Evolutionary conservation across 2,329 filamentous ascomycete species (phyloP).

Genomic region (Stylonectria norvegica): DNA sequence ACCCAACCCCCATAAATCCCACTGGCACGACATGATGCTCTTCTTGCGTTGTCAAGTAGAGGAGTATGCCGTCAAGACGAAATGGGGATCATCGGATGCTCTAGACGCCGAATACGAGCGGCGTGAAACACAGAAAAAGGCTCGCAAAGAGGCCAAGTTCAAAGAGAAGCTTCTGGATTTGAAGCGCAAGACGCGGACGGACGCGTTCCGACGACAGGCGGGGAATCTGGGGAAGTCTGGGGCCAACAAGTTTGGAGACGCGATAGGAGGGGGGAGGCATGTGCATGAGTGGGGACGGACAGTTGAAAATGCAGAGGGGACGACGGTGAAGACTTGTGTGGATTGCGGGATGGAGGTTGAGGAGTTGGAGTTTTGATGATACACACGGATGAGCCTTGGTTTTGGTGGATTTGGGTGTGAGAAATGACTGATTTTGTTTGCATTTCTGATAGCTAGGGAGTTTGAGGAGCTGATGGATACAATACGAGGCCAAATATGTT

Average conservation of each 20-base stretch:
- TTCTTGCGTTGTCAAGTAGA: slow-evolving; percentile 93
- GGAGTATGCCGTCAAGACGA: slow-evolving; percentile 82
- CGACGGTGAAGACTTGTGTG: slow-evolving; percentile 76
- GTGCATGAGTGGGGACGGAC: slow-evolving; percentile 82
- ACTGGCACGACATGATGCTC: slow-evolving; percentile 99
- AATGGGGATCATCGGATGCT: slow-evolving; percentile 86
- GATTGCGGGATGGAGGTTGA: slow-evolving; percentile 78
- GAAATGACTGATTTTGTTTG: no score
- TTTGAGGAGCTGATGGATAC: no score
- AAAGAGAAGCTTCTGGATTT: slow-evolving; percentile 82
- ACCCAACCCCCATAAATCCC: slow-evolving; percentile 92
- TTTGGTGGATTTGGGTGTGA: no score
- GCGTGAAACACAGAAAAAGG: slow-evolving; percentile 75
- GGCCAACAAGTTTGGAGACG: slow-evolving; percentile 70
- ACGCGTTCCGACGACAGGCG: slow-evolving; percentile 75
- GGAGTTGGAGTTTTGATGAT: slow-evolving; percentile 60
- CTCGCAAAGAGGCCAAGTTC: slow-evolving; percentile 86
- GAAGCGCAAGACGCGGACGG: slow-evolving; percentile 89
- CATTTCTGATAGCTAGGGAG: no score
- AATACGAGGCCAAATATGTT: no score
- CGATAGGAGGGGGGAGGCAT: slow-evolving; percentile 68
- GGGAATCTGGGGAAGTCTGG: slow-evolving; percentile 53
- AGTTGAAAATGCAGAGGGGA: slow-evolving; percentile 67
- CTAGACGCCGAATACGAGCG: slow-evolving; percentile 85
- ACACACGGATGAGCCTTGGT: no score